Evolutionary conservation across 352 stramenopile genomes (phyloP).

Genomic region (Thalassiosira ordinaria): DNA sequence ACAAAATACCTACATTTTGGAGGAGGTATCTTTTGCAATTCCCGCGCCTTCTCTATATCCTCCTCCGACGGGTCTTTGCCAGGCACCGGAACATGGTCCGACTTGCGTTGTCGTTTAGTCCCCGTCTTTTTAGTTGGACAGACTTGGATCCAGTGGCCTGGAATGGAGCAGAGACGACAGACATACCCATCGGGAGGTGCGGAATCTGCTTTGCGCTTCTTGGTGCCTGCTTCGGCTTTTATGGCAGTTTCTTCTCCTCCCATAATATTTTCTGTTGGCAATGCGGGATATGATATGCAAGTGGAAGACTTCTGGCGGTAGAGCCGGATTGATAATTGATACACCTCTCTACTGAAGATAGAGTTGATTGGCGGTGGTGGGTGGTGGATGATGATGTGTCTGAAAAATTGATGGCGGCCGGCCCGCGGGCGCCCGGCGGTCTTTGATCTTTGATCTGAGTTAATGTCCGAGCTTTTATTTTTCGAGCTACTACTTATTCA

Average conservation of each 20-base stretch:
- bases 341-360: too few relatives aligned
- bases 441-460: too few relatives aligned
- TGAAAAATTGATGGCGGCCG: too few relatives aligned
- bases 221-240: constrained; percentile 9
- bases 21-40: constrained; percentile 65
- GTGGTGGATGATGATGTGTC: too few relatives aligned
- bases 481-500: too few relatives aligned
- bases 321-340: too few relatives aligned
- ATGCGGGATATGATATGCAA: too few relatives aligned
- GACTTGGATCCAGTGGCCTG: constrained; percentile 79
- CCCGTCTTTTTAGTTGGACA: constrained; percentile 65
- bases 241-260: constrained; percentile 15
- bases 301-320: too few relatives aligned
- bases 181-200: constrained; percentile 71
- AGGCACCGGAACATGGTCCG: constrained; percentile 60
- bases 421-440: too few relatives aligned
- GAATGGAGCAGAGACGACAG: constrained; percentile 63
- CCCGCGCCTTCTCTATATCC: constrained; percentile 66
- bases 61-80: constrained; percentile 69
- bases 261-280: constrained; percentile 4
- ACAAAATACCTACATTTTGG: constrained; percentile 58
- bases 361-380: too few relatives aligned
- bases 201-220: constrained; percentile 50
- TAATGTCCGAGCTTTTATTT: too few relatives aligned
- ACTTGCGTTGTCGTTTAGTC: constrained; percentile 54